Evolutionary conservation across 495 filamentous ascomycete species (phyloP), one percentile per base, ranked within the genome.

Genomic region (Bryoglossum gracile): DNA sequence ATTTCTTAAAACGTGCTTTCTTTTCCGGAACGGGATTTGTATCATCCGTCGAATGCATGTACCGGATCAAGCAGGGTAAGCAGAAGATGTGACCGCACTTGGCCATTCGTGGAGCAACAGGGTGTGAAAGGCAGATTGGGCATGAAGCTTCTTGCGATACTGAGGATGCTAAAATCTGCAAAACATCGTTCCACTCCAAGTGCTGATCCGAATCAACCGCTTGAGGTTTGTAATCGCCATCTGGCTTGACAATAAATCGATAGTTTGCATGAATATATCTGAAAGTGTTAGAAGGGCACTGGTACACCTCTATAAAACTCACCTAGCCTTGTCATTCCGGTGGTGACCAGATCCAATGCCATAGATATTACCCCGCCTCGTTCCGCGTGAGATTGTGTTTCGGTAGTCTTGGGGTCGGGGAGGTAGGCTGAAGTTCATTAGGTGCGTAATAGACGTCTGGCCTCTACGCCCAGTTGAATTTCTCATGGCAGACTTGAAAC

Each of bases 41-140:
- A 21, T 81, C 84, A 28, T 88, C 86, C 1, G 72, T 77, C 5
- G 89, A 83, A 57, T 94, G 87, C 91, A 98, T 96, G 61, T 94
- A 98, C 34, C 92, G 84, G 46, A 96, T 83, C 28, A 97, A 69
- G 64, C 92, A 98, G 10, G 92, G 85, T 34, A 96, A 72, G 64
- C 92, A 98, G 61, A 96, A 96, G 21, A 98, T 95, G 62, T 98
- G 92, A 11, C 92, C 92, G 62, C 92, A 98, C 57, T 86, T 90
- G 33, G 92, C 89, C 92, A 98, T 98, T 47, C 94, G 83, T 22
- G 92, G 91, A 3, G 92, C 92, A 4, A 94, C 87, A 0, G 92
- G 91, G 9, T 58, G 52, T 1, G 86, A 94, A 18, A 98, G 70
- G 59, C 92, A 98, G 36, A 98, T 97, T 0, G 92, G 92, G 63